phyloP scores from a whole-genome alignment of 352 stramenopile species.

The Phytophthora fragariaefolia region DNA sequence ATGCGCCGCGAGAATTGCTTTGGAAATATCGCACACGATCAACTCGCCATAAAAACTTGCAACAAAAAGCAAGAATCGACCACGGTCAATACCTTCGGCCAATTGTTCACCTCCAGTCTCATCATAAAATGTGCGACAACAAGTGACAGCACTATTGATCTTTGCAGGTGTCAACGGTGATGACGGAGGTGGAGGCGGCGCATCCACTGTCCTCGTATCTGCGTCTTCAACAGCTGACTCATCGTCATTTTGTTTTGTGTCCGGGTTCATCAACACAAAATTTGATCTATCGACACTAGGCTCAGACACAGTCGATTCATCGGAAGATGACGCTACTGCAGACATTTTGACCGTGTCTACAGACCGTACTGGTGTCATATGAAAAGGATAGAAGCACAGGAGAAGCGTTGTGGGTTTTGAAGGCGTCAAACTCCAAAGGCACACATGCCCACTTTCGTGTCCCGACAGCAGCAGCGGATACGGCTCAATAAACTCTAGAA shows the following conservation, averaged over 20 bases:
- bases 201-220: neutral
- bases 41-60: constrained; percentile 56
- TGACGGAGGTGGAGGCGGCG: constrained; percentile 3
- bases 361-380: constrained; percentile 25
- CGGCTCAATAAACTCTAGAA: constrained; percentile 75
- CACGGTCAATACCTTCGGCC: constrained; percentile 51
- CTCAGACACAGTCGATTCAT: constrained; percentile 7
- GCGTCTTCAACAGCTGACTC: neutral
- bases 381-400: constrained; percentile 49
- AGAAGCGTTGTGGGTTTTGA: constrained; percentile 51
- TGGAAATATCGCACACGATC: constrained; percentile 59
- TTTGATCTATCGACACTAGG: neutral
- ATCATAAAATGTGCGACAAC: constrained; percentile 67
- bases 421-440: constrained; percentile 62
- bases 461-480: constrained; percentile 74
- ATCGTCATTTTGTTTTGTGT: neutral
- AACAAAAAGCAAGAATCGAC: constrained; percentile 52
- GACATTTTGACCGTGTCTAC: constrained; percentile 6
- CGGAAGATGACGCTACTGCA: neutral
- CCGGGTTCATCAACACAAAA: neutral
- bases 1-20: constrained; percentile 45
- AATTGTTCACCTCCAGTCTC: constrained; percentile 65
- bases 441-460: constrained; percentile 75
- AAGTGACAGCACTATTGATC: constrained; percentile 44
- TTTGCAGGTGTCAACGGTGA: constrained; percentile 33